These are phyloP conservation scores for Zoysia matrella DNA, from an alignment of 202 grass and related monocot genomes.

Conservation along the genomic window DNA sequence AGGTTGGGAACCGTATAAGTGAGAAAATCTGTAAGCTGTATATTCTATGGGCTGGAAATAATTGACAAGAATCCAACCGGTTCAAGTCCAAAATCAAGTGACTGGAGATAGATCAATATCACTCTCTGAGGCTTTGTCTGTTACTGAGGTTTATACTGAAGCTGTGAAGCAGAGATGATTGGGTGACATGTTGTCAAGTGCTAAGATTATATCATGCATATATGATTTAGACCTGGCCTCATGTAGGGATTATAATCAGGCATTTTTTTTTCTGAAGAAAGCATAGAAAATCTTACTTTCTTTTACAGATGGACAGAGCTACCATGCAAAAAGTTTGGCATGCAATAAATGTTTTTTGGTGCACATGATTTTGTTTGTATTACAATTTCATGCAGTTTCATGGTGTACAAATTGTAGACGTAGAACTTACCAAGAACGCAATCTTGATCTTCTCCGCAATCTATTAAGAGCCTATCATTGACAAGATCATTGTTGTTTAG, in stretches of 20 bases:
- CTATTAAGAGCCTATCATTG: slow-evolving; percentile 81
- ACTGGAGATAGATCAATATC: not conserved
- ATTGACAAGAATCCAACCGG: not conserved
- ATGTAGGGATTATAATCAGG: not conserved
- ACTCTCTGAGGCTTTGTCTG: not conserved
- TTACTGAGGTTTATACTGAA: slow-evolving; percentile 4
- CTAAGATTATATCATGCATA: not conserved
- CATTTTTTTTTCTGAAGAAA: not conserved
- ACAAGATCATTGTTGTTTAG: slow-evolving; percentile 49
- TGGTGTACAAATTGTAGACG: not conserved
- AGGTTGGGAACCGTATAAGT: slow-evolving; percentile 4
- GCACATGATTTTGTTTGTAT: slow-evolving; percentile 4
- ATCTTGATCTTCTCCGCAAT: slow-evolving; percentile 90
- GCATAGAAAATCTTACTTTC: not conserved
- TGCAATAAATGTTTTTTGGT: not conserved
- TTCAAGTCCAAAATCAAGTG: not conserved
- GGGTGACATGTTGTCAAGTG: not conserved
- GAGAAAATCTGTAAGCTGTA: not conserved
- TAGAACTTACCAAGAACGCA: slow-evolving; percentile 87
- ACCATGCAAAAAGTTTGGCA: slow-evolving; percentile 11
- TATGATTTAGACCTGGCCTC: not conserved
- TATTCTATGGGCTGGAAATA: not conserved
- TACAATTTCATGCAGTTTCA: slow-evolving; percentile 19
- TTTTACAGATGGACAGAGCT: slow-evolving; percentile 4
- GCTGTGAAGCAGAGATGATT: not conserved